Evolutionary conservation across 2,329 filamentous ascomycete genomes (phyloP).

Genomic region (Aspergillus eucalypticola): DNA sequence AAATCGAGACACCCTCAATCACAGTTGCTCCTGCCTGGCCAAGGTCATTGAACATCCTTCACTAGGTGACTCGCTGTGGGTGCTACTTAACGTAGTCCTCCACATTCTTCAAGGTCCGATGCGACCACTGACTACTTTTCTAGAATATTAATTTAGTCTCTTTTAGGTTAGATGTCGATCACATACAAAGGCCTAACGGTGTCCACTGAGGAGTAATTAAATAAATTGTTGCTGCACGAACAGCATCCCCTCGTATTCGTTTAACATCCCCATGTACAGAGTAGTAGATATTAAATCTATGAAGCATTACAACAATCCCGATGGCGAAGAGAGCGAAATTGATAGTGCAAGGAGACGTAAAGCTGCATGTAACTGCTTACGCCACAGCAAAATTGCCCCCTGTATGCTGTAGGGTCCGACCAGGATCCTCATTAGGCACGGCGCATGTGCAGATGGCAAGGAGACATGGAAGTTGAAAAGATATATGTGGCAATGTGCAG

Average conservation of each 20-base stretch:
- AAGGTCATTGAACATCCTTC: too few species aligned
- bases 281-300: too few species aligned
- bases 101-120: too few species aligned
- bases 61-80: too few species aligned
- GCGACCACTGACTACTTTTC: too few species aligned
- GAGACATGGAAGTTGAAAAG: not conserved
- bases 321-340: not conserved
- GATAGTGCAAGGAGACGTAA: constrained; percentile 2
- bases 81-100: too few species aligned
- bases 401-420: not conserved
- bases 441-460: not conserved
- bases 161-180: not conserved
- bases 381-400: not conserved
- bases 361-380: not conserved
- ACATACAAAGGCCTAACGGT: not conserved
- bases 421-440: not conserved
- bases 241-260: too few species aligned
- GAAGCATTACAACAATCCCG: not conserved
- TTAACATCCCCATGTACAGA: too few species aligned
- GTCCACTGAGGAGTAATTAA: not conserved
- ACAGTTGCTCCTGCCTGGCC: too few species aligned
- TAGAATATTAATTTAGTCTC: not conserved
- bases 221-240: too few species aligned
- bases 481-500: not conserved
- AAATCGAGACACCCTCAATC: too few species aligned